Conservation (phyloP, 169 alveolate species). For the Toxoplasma gondii region DNA sequence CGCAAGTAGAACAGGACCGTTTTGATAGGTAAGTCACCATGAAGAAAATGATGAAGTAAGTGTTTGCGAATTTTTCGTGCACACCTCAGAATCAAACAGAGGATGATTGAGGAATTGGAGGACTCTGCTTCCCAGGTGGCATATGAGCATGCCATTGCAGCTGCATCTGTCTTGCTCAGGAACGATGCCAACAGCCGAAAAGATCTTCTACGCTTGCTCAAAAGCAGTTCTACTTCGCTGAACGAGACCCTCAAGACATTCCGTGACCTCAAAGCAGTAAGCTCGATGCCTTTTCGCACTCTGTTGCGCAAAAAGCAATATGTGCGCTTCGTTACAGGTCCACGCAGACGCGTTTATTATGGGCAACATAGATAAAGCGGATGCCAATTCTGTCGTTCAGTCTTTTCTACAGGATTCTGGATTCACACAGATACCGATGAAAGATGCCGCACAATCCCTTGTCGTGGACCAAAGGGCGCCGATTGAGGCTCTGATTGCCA, state of each 20-base stretch:
- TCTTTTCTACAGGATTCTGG: slow-evolving; percentile 57
- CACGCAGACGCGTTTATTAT: slow-evolving; percentile 68
- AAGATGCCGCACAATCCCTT: slow-evolving; percentile 62
- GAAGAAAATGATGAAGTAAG: neutral
- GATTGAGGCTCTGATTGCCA: slow-evolving; percentile 59
- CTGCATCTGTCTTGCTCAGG: slow-evolving; percentile 60
- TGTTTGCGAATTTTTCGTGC: neutral
- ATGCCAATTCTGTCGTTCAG: slow-evolving; percentile 39
- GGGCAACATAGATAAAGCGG: slow-evolving; percentile 64
- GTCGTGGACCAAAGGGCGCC: slow-evolving; percentile 64
- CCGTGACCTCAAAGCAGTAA: neutral
- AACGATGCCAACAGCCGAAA: slow-evolving; percentile 64
- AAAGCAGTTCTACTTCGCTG: neutral
- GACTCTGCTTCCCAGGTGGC: slow-evolving; percentile 66
- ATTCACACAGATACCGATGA: slow-evolving; percentile 46
- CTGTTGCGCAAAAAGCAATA: neutral
- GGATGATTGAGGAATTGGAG: slow-evolving; percentile 55
- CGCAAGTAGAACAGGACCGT: slow-evolving; percentile 63
- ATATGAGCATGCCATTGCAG: slow-evolving; percentile 68
- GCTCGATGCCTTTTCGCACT: neutral
- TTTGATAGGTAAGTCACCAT: slow-evolving; percentile 51
- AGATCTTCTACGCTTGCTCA: slow-evolving; percentile 53
- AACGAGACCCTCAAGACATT: neutral
- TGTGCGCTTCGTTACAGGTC: slow-evolving; percentile 15
- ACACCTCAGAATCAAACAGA: slow-evolving; percentile 43